These are phyloP conservation scores for Rhodotorula mucilaginosa DNA, from an alignment of 1,284 basidiomycete species.

Conservation along the genomic window DNA sequence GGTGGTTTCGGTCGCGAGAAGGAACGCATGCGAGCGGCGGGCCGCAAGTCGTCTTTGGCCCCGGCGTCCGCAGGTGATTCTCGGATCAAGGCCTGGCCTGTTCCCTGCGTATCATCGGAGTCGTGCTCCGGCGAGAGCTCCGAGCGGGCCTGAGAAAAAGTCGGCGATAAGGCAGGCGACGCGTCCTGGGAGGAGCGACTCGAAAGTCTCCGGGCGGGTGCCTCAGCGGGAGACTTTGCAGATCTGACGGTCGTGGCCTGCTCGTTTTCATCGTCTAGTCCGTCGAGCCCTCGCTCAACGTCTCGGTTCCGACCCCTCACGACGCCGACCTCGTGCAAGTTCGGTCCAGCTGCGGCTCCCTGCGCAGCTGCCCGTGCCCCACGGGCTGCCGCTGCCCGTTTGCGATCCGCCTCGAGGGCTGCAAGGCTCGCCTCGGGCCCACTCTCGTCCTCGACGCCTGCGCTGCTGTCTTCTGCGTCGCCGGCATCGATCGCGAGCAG, in stretches of 20 bases:
- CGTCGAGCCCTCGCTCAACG: background rate
- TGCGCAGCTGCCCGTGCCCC: background rate
- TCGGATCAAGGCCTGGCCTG: background rate
- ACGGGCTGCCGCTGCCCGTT: background rate
- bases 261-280: background rate
- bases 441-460: background rate
- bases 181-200: background rate
- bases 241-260: background rate
- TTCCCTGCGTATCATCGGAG: slow-evolving; percentile 8
- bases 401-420: background rate
- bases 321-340: background rate
- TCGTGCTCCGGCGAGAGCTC: slow-evolving; percentile 1
- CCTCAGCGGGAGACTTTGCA: background rate
- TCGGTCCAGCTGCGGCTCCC: background rate
- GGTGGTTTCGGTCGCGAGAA: background rate
- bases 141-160: background rate
- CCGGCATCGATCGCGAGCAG: slow-evolving; percentile 22
- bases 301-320: background rate
- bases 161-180: background rate
- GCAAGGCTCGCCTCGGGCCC: background rate
- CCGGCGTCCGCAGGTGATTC: background rate
- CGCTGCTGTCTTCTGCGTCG: background rate
- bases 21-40: background rate
- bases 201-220: background rate
- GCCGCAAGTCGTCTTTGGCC: background rate